These are phyloP conservation scores for Xylaria sp. DNA, from an alignment of 2,329 filamentous ascomycete species.

Conservation along the genomic window DNA sequence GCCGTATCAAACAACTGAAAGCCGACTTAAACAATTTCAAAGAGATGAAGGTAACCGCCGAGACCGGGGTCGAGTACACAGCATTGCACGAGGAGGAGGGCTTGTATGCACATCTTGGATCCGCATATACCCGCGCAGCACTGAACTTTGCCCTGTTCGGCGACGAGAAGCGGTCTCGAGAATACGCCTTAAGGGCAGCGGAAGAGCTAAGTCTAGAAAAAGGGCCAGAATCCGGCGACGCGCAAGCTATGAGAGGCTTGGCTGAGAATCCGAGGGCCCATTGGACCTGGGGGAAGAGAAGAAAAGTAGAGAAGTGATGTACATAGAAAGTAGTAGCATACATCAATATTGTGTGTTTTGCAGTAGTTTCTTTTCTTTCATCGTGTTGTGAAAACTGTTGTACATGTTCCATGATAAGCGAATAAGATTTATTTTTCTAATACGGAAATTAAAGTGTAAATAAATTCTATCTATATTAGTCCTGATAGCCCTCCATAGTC, in stretches of 20 bases:
- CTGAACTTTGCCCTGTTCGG: conserved; percentile 54
- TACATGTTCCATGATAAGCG: too few relatives aligned
- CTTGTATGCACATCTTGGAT: conserved; percentile 49
- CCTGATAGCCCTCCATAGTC: too few relatives aligned
- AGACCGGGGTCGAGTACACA: conserved; percentile 47
- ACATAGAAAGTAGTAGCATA: background rate
- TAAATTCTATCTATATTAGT: too few relatives aligned
- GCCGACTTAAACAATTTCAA: conserved; percentile 41
- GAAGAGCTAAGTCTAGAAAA: conserved; percentile 50
- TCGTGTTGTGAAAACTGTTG: too few relatives aligned
- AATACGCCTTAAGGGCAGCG: conserved; percentile 49
- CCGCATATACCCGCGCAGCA: conserved; percentile 53
- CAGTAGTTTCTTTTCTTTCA: too few relatives aligned
- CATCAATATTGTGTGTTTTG: too few relatives aligned
- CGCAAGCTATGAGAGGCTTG: conserved; percentile 49
- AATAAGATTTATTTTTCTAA: too few relatives aligned
- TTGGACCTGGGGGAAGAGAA: conserved; percentile 38
- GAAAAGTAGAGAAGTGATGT: conserved; percentile 15
- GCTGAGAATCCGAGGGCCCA: conserved; percentile 44
- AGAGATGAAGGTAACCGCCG: conserved; percentile 43
- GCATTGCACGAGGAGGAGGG: conserved; percentile 50
- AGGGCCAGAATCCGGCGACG: conserved; percentile 46
- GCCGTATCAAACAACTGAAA: conserved; percentile 46
- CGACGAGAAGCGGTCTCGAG: conserved; percentile 46
- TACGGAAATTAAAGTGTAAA: too few relatives aligned